Evolutionary conservation across 306 rosid species (phyloP), one percentile per base, ranked within the genome.

Genomic region (Prunus fruticosa): DNA sequence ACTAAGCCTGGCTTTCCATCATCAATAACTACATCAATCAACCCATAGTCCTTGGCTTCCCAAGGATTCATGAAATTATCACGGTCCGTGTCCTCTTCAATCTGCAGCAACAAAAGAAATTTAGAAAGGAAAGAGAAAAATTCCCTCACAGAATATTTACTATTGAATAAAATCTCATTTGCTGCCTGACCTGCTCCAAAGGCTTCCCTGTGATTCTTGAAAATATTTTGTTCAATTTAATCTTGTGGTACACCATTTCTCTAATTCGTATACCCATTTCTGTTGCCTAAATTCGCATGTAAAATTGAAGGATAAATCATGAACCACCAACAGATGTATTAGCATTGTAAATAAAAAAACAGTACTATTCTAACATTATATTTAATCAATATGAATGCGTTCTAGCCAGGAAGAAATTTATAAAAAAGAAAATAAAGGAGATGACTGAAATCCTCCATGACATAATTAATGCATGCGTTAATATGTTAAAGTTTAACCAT

Each of bases 41-140:
- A 84, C 63, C 97, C 99, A 27, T 92, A 95, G 30, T 90, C 97
- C 86, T 87, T 92, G 0, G 99, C 97, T 87, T 89, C 92, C 97
- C 99, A 95, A 2, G 99, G 79, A 81, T 85, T 92, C 98, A 95
- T 88, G 81, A 92, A 95, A 75, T 92, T 85, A 85, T 95, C 98
- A 23, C 97, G 92, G 27, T 87, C 92, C 0, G 98, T 92, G 86
- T 90, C 98, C 67, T 57, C 43, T 71, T 92, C 97, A 74, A 95
- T 65, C 98, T 95, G 89, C 83, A 80, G 57, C 16, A 56, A 67
- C 62, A 57, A 23, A n/a, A 78, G 15, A 28, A 15, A 7, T 38
- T 15, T 15, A 50, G 6, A 72, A 69, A 11, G 27, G 34, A 75
- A 11, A 14, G 11, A 60, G 11, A 46, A 12, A 15, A 30, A 0